Evolutionary conservation across 2,329 filamentous ascomycete species (phyloP).

Genomic region (Trichoderma hamatum): DNA sequence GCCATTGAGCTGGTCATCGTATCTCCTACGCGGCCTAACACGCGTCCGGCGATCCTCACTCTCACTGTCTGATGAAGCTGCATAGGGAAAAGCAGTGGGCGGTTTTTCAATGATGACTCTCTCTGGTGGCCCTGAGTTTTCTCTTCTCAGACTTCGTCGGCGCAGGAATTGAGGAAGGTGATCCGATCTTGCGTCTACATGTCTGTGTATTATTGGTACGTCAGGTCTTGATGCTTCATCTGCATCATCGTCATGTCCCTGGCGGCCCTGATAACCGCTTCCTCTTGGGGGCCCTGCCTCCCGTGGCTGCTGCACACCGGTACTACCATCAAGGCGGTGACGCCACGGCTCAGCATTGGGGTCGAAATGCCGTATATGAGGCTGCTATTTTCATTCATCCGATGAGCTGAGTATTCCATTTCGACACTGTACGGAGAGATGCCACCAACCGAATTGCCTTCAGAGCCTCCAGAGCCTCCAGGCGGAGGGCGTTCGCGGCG

Average conservation of each 20-base stretch:
- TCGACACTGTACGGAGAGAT: background rate
- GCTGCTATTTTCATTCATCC: background rate
- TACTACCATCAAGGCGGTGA: background rate
- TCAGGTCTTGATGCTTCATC: background rate
- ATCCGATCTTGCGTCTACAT: background rate
- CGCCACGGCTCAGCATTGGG: background rate
- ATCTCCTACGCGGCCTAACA: background rate
- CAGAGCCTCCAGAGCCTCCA: background rate
- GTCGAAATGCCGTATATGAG: background rate
- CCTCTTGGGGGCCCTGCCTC: background rate
- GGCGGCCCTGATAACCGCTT: background rate
- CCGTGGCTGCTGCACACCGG: background rate
- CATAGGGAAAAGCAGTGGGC: background rate
- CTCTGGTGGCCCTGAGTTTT: background rate
- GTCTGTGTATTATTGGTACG: background rate
- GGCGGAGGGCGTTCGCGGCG: conserved; percentile 19
- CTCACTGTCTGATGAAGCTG: conserved; percentile 5
- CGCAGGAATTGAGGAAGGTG: background rate
- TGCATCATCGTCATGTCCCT: background rate
- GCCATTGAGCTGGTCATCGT: background rate
- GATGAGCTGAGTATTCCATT: background rate
- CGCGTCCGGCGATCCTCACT: background rate
- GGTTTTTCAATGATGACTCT: background rate
- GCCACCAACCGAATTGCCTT: conserved; percentile 5
- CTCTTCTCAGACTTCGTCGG: conserved; percentile 3